Evolutionary conservation across 305 asterid species (phyloP).

Genomic region (Stenogyne calaminthoides): DNA sequence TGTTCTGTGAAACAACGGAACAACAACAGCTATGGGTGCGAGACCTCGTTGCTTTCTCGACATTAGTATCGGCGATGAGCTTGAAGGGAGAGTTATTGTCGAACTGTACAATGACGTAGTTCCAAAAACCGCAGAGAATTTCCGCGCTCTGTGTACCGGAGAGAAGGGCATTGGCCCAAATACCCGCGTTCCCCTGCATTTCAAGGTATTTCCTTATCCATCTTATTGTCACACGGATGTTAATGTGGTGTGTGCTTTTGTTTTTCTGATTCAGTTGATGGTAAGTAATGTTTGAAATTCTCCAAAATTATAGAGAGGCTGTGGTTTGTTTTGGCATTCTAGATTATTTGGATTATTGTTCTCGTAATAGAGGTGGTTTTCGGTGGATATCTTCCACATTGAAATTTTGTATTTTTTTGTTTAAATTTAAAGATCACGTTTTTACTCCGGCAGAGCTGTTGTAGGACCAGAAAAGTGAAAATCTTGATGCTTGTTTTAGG

Average conservation of each 20-base stretch:
- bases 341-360: constrained; percentile 2
- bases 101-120: constrained; percentile 80
- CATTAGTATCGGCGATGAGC: constrained; percentile 80
- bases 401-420: neutral
- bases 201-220: constrained; percentile 53
- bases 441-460: neutral
- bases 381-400: constrained; percentile 8
- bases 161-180: constrained; percentile 86
- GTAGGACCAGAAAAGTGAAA: constrained; percentile 4
- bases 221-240: neutral
- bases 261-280: constrained; percentile 1
- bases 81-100: constrained; percentile 84
- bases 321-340: neutral
- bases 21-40: constrained; percentile 34
- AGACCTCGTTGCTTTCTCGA: constrained; percentile 75
- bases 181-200: constrained; percentile 87
- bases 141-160: constrained; percentile 96
- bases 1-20: constrained; percentile 28
- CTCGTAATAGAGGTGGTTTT: neutral
- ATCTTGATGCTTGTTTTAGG: constrained; percentile 1
- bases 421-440: neutral
- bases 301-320: neutral
- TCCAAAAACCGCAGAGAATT: constrained; percentile 94
- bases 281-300: neutral
- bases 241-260: neutral